Conservation (phyloP, 805 yeast genomes). For the Diddensiella santjacobensis region DNA sequence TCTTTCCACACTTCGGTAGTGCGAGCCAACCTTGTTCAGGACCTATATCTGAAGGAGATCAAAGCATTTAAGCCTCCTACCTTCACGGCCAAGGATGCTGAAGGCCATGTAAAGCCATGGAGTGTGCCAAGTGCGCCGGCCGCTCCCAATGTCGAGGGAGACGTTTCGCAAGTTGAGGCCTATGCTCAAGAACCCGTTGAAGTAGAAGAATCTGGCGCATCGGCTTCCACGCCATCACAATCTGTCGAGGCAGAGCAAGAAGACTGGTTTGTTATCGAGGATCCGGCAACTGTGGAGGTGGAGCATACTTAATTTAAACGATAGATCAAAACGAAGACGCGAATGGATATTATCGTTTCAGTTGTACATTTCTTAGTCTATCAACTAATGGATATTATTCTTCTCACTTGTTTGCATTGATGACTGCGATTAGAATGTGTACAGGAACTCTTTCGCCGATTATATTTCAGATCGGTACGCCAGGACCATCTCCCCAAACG, state of each 20-base stretch:
- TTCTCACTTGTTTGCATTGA: too few relatives aligned
- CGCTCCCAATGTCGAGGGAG: constrained; percentile 77
- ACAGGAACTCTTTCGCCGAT: too few relatives aligned
- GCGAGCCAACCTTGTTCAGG: constrained; percentile 58
- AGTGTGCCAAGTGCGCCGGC: constrained; percentile 73
- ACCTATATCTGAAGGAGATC: constrained; percentile 81
- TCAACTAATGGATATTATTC: too few relatives aligned
- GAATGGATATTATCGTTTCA: too few relatives aligned
- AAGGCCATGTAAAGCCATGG: constrained; percentile 79
- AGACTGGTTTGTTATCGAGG: constrained; percentile 45
- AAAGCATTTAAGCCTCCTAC: constrained; percentile 85
- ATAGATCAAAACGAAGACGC: too few relatives aligned
- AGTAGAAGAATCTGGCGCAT: constrained; percentile 29
- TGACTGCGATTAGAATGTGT: too few relatives aligned
- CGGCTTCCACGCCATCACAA: constrained; percentile 20
- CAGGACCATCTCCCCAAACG: too few relatives aligned
- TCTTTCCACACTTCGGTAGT: constrained; percentile 1
- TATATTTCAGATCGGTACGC: too few relatives aligned
- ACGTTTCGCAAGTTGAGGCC: constrained; percentile 47
- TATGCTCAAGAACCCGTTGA: constrained; percentile 45
- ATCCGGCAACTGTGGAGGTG: constrained; percentile 27
- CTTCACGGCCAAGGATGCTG: constrained; percentile 67
- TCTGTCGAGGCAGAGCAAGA: constrained; percentile 26
- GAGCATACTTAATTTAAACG: constrained; percentile 32
- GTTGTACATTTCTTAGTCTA: too few relatives aligned